These are phyloP conservation scores for Boletus pseudo-olivaceus DNA, from an alignment of 768 basidiomycete genomes.

Conservation along the genomic window DNA sequence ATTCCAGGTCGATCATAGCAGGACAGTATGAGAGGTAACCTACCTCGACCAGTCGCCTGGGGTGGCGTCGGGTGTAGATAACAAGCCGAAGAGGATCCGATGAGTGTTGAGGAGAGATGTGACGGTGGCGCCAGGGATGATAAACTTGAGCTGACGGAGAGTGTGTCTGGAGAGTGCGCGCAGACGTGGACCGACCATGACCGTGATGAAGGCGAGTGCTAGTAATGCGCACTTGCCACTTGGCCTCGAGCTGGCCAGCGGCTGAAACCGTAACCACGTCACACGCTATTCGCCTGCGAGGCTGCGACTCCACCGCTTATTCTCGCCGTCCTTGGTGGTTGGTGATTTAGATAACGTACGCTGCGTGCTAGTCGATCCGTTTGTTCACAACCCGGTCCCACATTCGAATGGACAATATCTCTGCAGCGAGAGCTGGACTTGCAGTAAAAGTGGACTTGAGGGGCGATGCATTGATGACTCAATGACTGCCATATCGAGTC, in stretches of 20 bases:
- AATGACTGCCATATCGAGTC: constrained; percentile 14
- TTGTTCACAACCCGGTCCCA: neutral
- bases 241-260: neutral
- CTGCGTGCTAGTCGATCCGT: neutral
- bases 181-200: constrained; percentile 20
- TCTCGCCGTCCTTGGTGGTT: neutral
- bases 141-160: constrained; percentile 68
- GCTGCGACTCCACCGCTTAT: neutral
- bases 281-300: constrained; percentile 3
- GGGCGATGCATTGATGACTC: neutral
- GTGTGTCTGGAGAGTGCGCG: constrained; percentile 45
- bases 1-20: constrained; percentile 7
- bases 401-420: neutral
- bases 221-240: neutral
- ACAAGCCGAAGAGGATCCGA: constrained; percentile 44
- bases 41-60: constrained; percentile 53
- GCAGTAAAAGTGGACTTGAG: neutral
- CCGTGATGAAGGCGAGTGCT: neutral
- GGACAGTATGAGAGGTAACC: neutral
- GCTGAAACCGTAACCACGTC: constrained; percentile 14
- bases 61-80: constrained; percentile 28
- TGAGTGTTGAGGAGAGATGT: constrained; percentile 63
- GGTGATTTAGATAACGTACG: neutral
- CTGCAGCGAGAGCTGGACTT: neutral
- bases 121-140: constrained; percentile 62